phyloP scores from a whole-genome alignment of 2,329 filamentous ascomycete species.

The Cercospora sp. region DNA sequence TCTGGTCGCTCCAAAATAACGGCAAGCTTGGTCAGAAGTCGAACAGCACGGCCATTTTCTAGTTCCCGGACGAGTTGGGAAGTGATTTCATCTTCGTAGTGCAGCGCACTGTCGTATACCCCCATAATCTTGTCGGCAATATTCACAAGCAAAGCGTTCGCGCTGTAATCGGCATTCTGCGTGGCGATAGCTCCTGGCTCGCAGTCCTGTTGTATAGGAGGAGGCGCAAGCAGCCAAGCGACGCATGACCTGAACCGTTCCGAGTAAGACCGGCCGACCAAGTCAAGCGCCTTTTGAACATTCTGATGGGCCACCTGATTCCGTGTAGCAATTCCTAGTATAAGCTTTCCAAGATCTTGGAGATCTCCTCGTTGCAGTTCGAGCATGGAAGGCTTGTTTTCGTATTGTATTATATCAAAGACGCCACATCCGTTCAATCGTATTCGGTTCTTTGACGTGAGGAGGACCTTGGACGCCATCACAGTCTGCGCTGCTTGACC shows the following conservation, averaged over 20 bases:
- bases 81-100: slow-evolving; percentile 72
- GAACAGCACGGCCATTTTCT: slow-evolving; percentile 83
- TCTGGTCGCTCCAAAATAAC: slow-evolving; percentile 88
- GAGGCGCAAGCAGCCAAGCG: slow-evolving; percentile 74
- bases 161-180: slow-evolving; percentile 56
- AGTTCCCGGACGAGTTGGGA: slow-evolving; percentile 75
- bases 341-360: slow-evolving; percentile 75
- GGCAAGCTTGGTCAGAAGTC: slow-evolving; percentile 79
- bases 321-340: slow-evolving; percentile 73
- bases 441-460: slow-evolving; percentile 88
- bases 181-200: not conserved
- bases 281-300: slow-evolving; percentile 69
- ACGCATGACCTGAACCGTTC: slow-evolving; percentile 76
- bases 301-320: slow-evolving; percentile 56
- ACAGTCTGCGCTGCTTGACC: slow-evolving; percentile 84
- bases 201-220: slow-evolving; percentile 33
- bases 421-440: slow-evolving; percentile 86
- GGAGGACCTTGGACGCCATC: slow-evolving; percentile 81
- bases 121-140: slow-evolving; percentile 76
- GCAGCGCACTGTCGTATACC: slow-evolving; percentile 75
- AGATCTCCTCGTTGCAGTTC: slow-evolving; percentile 90
- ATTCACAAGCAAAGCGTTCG: slow-evolving; percentile 75
- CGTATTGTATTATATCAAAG: slow-evolving; percentile 83
- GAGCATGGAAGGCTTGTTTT: slow-evolving; percentile 64
- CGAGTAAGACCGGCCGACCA: slow-evolving; percentile 74